A percentile compares a stretch with the other conserved stretches of the same genome.
Conservation (phyloP, 345 rosid genomes). For the Gossypium longicalyx region DNA sequence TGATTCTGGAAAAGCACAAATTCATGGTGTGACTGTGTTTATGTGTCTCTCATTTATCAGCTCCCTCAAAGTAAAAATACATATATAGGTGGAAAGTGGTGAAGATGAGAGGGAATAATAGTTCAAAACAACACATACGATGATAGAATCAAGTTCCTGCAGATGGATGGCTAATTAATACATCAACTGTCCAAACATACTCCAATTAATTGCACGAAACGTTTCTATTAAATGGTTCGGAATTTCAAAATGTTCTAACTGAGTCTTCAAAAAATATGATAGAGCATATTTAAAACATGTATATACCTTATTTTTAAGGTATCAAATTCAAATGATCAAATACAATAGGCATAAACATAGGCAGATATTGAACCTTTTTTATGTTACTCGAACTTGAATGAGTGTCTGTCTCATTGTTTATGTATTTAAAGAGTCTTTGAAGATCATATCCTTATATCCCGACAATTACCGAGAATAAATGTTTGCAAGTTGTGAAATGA, state of each 20-base stretch:
- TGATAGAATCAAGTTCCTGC: conserved; percentile 33
- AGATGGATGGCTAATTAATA: conserved; percentile 13
- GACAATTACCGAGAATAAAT: background rate
- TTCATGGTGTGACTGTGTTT: conserved; percentile 20
- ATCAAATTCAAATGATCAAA: too few species aligned
- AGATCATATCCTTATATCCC: background rate
- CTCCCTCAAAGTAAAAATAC: background rate
- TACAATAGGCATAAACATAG: too few species aligned
- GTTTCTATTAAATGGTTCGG: too few species aligned
- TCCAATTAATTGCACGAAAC: too few species aligned
- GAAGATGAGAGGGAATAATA: conserved; percentile 5
- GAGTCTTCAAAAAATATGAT: too few species aligned
- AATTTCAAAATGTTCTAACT: too few species aligned
- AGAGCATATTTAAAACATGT: too few species aligned
- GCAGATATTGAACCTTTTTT: too few species aligned
- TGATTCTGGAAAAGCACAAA: background rate
- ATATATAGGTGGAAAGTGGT: background rate
- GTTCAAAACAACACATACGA: conserved; percentile 13
- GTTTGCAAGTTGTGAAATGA: background rate
- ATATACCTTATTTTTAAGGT: too few species aligned
- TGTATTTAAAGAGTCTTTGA: too few species aligned
- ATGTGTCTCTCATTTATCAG: conserved; percentile 16
- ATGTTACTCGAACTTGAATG: too few species aligned
- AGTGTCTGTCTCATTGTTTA: too few species aligned
- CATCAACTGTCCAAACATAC: background rate